Conservation (phyloP, 371 early-diverging fungal species). For the Rhizomucor miehei region DNA sequence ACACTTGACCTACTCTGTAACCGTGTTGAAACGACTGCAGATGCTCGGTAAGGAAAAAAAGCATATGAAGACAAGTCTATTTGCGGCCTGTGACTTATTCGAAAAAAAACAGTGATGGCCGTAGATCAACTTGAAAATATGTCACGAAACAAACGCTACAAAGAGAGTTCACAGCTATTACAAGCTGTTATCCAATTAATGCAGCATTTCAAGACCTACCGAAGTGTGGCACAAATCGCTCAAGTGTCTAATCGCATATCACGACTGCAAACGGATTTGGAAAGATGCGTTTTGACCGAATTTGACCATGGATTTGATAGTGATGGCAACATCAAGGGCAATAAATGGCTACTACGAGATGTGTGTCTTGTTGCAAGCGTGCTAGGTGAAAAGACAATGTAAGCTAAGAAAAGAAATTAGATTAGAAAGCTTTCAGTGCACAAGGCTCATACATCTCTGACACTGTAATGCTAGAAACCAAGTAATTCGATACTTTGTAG, state of each 20-base stretch:
- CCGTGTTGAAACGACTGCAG: slow-evolving; percentile 80
- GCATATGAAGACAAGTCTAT: neutral
- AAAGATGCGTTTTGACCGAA: slow-evolving; percentile 69
- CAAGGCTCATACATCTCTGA: neutral
- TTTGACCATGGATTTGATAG: slow-evolving; percentile 67
- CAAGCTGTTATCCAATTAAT: slow-evolving; percentile 79
- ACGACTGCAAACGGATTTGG: slow-evolving; percentile 64
- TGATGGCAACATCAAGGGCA: slow-evolving; percentile 52
- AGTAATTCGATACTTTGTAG: slow-evolving; percentile 77
- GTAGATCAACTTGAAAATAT: slow-evolving; percentile 73
- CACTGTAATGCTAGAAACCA: slow-evolving; percentile 25
- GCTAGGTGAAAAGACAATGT: slow-evolving; percentile 70
- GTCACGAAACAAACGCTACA: slow-evolving; percentile 66
- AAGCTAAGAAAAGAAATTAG: slow-evolving; percentile 8
- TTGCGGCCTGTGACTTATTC: too few species aligned
- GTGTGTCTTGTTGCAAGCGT: slow-evolving; percentile 79
- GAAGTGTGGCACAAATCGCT: slow-evolving; percentile 74
- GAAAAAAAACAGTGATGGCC: slow-evolving; percentile 56
- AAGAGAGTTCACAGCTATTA: slow-evolving; percentile 78
- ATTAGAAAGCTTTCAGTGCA: neutral
- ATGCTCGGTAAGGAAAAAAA: slow-evolving; percentile 68
- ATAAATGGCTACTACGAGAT: slow-evolving; percentile 58
- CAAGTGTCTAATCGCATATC: slow-evolving; percentile 62
- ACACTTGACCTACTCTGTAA: slow-evolving; percentile 81
- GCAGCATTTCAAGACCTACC: slow-evolving; percentile 73